A percentile compares a stretch with the other conserved stretches of the same genome.
Conservation (phyloP, 2,329 filamentous ascomycete genomes). For the Fonsecaea pedrosoi region DNA sequence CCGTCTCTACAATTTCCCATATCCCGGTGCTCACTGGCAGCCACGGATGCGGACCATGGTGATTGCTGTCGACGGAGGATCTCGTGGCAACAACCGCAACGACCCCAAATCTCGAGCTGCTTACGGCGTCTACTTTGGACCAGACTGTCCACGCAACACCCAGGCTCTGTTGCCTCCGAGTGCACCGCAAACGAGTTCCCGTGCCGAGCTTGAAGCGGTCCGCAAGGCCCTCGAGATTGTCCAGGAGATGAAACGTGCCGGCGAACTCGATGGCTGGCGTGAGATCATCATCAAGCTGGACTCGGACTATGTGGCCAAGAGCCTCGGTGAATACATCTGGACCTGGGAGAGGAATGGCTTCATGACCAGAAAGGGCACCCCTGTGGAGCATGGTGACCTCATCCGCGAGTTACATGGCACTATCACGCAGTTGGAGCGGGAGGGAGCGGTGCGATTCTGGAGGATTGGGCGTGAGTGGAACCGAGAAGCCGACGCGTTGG, state of each 20-base stretch:
- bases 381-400: conserved; percentile 60
- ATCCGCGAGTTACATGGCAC: conserved; percentile 57
- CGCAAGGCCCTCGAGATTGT: conserved; percentile 54
- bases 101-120: conserved; percentile 31
- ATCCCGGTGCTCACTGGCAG: conserved; percentile 30
- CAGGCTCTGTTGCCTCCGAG: conserved; percentile 25
- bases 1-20: conserved; percentile 36
- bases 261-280: conserved; percentile 44
- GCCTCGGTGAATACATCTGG: conserved; percentile 53
- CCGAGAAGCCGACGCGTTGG: conserved; percentile 50
- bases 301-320: conserved; percentile 58
- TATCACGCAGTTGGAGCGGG: conserved; percentile 47
- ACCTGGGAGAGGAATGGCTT: conserved; percentile 57
- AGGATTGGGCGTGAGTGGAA: conserved; percentile 56
- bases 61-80: conserved; percentile 35
- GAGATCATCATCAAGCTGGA: conserved; percentile 62
- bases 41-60: conserved; percentile 37
- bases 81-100: conserved; percentile 33
- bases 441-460: conserved; percentile 57
- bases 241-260: conserved; percentile 27
- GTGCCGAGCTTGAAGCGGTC: conserved; percentile 63
- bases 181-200: conserved; percentile 56
- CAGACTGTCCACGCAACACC: conserved; percentile 31
- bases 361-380: conserved; percentile 45
- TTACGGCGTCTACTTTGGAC: conserved; percentile 38